Percentiles rank a stretch among this genome's conserved stretches.
Evolutionary conservation across 225 moss, liverwort and hornwort species (phyloP).

Genomic region (Polytrichum commune): DNA sequence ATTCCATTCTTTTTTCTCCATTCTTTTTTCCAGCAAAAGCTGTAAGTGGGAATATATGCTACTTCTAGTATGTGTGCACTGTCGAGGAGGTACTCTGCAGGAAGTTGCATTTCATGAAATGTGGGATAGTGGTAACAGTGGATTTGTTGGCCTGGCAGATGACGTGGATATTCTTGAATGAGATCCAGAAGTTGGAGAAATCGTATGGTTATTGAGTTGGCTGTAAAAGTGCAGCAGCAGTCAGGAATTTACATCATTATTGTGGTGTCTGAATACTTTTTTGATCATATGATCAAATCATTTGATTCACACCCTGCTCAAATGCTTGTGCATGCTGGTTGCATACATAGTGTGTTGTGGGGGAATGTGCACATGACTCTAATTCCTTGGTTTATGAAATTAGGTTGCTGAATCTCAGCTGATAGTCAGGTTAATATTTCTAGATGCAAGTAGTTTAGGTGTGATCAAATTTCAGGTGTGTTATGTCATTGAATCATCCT

Average conservation of each 20-base stretch:
- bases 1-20: neutral
- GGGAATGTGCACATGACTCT: neutral
- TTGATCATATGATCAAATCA: neutral
- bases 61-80: too few species aligned
- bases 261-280: neutral
- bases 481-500: neutral
- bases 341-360: neutral
- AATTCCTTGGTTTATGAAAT: neutral
- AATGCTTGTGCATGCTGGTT: neutral
- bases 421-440: neutral
- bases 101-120: neutral
- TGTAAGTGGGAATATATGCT: too few species aligned
- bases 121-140: neutral
- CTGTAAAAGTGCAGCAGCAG: neutral
- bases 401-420: neutral
- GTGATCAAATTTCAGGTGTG: neutral
- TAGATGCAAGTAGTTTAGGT: neutral
- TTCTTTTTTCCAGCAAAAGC: neutral
- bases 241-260: neutral
- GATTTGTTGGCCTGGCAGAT: slow-evolving; percentile 38
- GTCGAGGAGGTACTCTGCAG: neutral
- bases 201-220: slow-evolving; percentile 47
- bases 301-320: neutral
- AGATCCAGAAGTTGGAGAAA: slow-evolving; percentile 94
- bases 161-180: slow-evolving; percentile 91